Evolutionary conservation across 306 rosid species (phyloP), one percentile per base, ranked within the genome.

Genomic region (Ammopiptanthus mongolicus): DNA sequence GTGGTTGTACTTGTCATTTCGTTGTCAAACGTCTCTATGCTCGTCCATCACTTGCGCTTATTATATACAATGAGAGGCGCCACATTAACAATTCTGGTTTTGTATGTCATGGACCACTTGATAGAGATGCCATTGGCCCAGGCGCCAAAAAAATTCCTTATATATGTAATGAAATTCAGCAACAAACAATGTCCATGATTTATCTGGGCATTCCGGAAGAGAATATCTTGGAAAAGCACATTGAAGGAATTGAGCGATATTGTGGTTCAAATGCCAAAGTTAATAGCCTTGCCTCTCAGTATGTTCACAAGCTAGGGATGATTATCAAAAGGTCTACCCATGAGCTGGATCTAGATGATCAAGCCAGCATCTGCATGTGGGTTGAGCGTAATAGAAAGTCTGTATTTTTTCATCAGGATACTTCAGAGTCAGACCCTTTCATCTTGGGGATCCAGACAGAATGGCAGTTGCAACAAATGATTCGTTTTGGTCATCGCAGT

Each of bases 281-380:
- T 65, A 88, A 81, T 33, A 91, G 82, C 81, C 89, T 88, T 82
- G 98, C 98, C 74, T 94, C 95, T 83, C 96, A 94, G 74, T 87
- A 94, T 80, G 95, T 94, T 58, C 98, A 88, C 83, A 91, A 94
- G 82, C 89, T 91, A 42, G 98, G 97, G 78, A 91, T 91, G 98
- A 94, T 94, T 78, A 81, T 94, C 74, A 92, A 88, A 70, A 90
- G 98, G 37, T 91, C 97, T 61, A 87, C 91, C 79, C 96, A 94
- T 80, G 98, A 94, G 77, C 80, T 94, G 83, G 98, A 94, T 84
- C 86, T 94, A 13, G 93, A 94, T 77, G 98, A 94, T 81, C 93
- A 90, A 86, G 98, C 98, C 63, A 94, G 98, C 78, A 90, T 90
- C 75, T 89, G 89, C 78, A 87, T 91, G 96, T 95, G 97, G 98